Percentiles rank a stretch among this genome's conserved stretches.
These are phyloP conservation scores for Aureobasidium zeae DNA, from an alignment of 2,329 filamentous ascomycete genomes.

Conservation along the genomic window DNA sequence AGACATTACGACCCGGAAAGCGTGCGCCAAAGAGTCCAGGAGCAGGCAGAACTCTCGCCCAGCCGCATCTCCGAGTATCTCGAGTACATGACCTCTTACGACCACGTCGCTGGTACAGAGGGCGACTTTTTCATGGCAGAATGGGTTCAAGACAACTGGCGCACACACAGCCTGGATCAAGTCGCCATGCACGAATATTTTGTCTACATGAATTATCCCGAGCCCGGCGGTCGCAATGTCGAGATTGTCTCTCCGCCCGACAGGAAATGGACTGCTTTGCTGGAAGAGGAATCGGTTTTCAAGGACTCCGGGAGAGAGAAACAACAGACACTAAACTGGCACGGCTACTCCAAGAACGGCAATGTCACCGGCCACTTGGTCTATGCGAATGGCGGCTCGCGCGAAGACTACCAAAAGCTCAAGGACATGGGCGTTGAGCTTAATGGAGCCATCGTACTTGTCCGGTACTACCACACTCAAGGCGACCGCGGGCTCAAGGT, in stretches of 20 bases:
- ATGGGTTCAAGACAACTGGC: conserved; percentile 73
- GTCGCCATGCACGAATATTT: conserved; percentile 59
- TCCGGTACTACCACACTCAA: conserved; percentile 69
- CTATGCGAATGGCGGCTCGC: conserved; percentile 85
- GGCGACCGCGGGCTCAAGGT: conserved; percentile 70
- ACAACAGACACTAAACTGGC: conserved; percentile 69
- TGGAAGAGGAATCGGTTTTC: conserved; percentile 73
- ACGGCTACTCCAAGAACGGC: conserved; percentile 79
- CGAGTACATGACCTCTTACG: conserved; percentile 68
- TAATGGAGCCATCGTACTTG: conserved; percentile 72
- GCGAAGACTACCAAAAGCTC: conserved; percentile 69
- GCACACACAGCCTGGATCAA: conserved; percentile 61
- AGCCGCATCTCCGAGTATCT: conserved; percentile 56
- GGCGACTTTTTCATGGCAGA: conserved; percentile 79
- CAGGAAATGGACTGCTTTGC: conserved; percentile 62
- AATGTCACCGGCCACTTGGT: conserved; percentile 79
- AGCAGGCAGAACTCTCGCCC: conserved; percentile 52
- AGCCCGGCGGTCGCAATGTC: conserved; percentile 63
- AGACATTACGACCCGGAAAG: conserved; percentile 77
- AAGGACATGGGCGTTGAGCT: conserved; percentile 62
- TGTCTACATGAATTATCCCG: conserved; percentile 90
- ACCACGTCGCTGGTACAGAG: conserved; percentile 89
- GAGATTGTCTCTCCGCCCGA: conserved; percentile 66
- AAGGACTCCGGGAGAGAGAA: conserved; percentile 44
- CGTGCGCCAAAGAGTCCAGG: conserved; percentile 65